Evolutionary conservation across 495 filamentous ascomycete genomes (phyloP), one percentile per base, ranked within the genome.

Genomic region (Penicillium tannophilum): DNA sequence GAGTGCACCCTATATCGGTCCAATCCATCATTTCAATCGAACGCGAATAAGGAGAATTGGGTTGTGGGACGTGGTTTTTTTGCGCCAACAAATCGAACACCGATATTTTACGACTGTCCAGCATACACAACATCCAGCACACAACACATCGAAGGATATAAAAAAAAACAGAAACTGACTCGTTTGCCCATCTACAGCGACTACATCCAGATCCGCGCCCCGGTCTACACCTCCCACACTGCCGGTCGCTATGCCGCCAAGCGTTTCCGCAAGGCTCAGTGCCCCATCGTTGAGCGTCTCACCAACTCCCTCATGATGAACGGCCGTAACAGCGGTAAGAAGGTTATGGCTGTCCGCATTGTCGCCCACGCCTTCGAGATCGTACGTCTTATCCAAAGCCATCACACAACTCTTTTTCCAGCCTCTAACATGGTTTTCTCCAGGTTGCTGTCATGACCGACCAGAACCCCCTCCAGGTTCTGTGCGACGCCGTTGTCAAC

Each of bases 281-380:
- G 94, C 89, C 94, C 94, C 67, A 98, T 99, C 86, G 96, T 99
- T 70, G 94, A 99, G 90, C 93, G 94, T 76, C 88, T 99, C 60
- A 98, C 95, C 83, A 99, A 99, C 87, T 98, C 94, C 26, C 87
- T 99, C 68, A 99, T 99, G 94, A 98, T 98, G 95, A 96, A 99
- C 86, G 94, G 94, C 76, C 95, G 94, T 81, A 99, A 99, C 88
- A 98, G 96, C 90, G 94, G 94, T 81, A 99, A 99, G 89, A 99
- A 99, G 91, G 88, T 98, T 64, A 96, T 95, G 91, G 95, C 94
- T 74, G 92, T 97, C 77, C 92, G 94, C 78, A 99, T 99, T 63
- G 93, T 99, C 71, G 93, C 93, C 61, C 94, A 99, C 83, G 79
- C 93, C 68, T 99, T 99, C 80, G 95, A 97, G 83, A 98, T 99